Conservation (phyloP, 352 stramenopile species). For the Pythium apleroticum region DNA sequence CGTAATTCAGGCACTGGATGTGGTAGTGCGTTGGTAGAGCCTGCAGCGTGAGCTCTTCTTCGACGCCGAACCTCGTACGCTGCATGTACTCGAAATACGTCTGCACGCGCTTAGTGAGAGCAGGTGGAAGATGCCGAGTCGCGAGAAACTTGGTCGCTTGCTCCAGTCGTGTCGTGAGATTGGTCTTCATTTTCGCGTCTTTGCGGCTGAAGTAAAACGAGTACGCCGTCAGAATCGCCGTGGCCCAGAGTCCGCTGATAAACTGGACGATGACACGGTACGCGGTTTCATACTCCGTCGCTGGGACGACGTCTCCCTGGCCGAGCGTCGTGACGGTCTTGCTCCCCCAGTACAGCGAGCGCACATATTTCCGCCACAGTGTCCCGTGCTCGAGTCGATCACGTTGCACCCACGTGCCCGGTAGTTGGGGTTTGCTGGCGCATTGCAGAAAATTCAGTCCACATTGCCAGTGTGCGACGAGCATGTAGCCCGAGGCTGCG, state of each 20-base stretch:
- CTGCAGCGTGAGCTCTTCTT: constrained; percentile 28
- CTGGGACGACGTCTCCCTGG: constrained; percentile 65
- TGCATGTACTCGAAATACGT: constrained; percentile 80
- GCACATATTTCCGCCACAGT: constrained; percentile 48
- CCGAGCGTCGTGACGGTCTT: constrained; percentile 74
- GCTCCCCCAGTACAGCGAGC: constrained; percentile 66
- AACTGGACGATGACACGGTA: constrained; percentile 70
- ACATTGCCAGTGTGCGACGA: constrained; percentile 41
- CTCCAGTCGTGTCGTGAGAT: constrained; percentile 61
- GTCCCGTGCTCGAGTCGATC: constrained; percentile 55
- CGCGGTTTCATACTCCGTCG: constrained; percentile 47
- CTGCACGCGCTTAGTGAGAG: constrained; percentile 36
- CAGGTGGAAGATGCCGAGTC: constrained; percentile 34
- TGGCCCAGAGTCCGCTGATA: constrained; percentile 62
- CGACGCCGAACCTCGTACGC: constrained; percentile 44
- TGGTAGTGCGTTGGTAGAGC: constrained; percentile 27
- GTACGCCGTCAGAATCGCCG: constrained; percentile 63
- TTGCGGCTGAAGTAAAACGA: constrained; percentile 74
- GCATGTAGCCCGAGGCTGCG: constrained; percentile 57
- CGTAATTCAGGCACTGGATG: constrained; percentile 25
- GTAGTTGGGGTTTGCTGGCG: constrained; percentile 14
- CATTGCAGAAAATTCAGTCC: constrained; percentile 24
- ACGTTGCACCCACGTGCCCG: constrained; percentile 56
- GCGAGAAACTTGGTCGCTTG: constrained; percentile 55
- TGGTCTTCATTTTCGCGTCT: constrained; percentile 56